Base-by-base conservation (phyloP, 2,329 filamentous ascomycete species). In the Emmonsiellopsis sp. region DNA sequence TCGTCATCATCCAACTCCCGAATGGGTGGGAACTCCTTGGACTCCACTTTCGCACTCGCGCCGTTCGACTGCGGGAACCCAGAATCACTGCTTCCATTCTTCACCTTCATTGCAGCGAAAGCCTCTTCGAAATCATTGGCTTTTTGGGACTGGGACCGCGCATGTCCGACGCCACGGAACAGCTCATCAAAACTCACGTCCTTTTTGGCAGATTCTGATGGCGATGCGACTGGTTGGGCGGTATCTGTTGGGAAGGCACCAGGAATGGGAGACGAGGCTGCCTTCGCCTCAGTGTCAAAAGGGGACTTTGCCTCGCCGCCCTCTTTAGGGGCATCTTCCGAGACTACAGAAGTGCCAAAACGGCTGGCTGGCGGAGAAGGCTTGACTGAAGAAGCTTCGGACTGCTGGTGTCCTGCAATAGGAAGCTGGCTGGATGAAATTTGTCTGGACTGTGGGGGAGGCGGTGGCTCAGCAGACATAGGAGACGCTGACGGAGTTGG, bases 21-120 rank as follows among this genome's bases (percentile, higher is more conserved):
- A 56, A 97, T 95, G 0, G 92, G 93, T 34, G 93, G 93, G 65
- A 97, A 97, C 66, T 97, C 93, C 21, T 82, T 78, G 63, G 84
- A 52, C 9, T 57, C 53, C 33, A 63, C 52, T 31, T 58, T 60
- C 17, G 62, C 52, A n/a, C 60, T 50, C 37, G 60, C 60, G 36
- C 65, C 68, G 53, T 64, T 65, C 9, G 62, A 33, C 17, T 64
- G 62, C 10, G 55, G 66, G 51, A 69, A 70, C 4, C 49, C 51
- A 11, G 37, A 44, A n/a, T 49, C 52, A 3, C 57, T 73, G 68
- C 42, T 73, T 73, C 43, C 77, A 72, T 74, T 70, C 50, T 76
- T 77, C 34, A 72, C 56, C 56, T 69, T 70, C 67, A 75, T 71
- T 31, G 63, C 58, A 33, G 73, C 72, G 59, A 75, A 75, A 13